Evolutionary conservation across 2,329 filamentous ascomycete genomes (phyloP).

Genomic region (Pseudodiploospora longispora): DNA sequence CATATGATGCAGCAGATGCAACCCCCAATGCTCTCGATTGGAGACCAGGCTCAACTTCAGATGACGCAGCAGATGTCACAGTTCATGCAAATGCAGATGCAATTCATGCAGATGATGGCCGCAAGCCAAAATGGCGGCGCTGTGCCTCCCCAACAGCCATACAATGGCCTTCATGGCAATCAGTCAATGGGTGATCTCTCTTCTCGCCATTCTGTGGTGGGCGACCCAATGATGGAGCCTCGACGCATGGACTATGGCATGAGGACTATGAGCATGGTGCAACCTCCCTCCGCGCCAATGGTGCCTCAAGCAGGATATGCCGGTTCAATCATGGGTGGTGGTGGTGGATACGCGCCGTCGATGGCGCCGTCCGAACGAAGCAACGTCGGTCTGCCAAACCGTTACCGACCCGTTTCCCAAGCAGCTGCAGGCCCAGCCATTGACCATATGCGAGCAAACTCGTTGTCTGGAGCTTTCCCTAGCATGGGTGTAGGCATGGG

Average conservation of each 20-base stretch:
- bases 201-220: conserved; percentile 38
- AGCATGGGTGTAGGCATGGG: conserved; percentile 22
- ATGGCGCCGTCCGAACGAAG: conserved; percentile 94
- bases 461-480: conserved; percentile 23
- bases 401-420: conserved; percentile 84
- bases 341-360: conserved; percentile 66
- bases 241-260: conserved; percentile 37
- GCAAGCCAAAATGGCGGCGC: conserved; percentile 22
- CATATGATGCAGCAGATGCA: conserved; percentile 28
- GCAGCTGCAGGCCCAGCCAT: conserved; percentile 30
- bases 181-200: conserved; percentile 37
- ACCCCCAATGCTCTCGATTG: conserved; percentile 43
- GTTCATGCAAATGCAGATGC: conserved; percentile 92
- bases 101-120: conserved; percentile 81
- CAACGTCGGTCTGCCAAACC: conserved; percentile 80
- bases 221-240: conserved; percentile 37
- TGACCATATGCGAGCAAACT: conserved; percentile 27
- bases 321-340: conserved; percentile 25
- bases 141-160: conserved; percentile 17
- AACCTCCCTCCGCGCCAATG: conserved; percentile 55
- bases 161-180: conserved; percentile 20
- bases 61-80: conserved; percentile 74
- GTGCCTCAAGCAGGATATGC: conserved; percentile 36
- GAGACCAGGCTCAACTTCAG: conserved; percentile 68
- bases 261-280: conserved; percentile 79